Evolutionary conservation across 2,329 filamentous ascomycete species (phyloP), one percentile per base, ranked within the genome.

Genomic region (Massarina eburnea): DNA sequence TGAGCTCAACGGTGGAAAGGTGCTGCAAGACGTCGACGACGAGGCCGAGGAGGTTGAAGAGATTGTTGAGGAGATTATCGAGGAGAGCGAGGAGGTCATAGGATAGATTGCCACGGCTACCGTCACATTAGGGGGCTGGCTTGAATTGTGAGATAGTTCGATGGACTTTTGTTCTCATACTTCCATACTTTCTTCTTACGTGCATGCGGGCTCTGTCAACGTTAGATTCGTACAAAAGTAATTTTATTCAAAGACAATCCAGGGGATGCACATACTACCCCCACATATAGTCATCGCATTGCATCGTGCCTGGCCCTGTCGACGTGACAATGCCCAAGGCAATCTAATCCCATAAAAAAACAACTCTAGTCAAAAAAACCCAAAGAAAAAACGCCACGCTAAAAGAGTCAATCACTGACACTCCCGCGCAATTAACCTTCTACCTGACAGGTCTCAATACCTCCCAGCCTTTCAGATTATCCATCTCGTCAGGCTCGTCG

Each of bases 41-140:
- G 68, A 71, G 39, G 66, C 64, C 33, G 82, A 83, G 57, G 84
- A 82, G 49, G 73, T 77, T 40, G 82, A 88, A 72, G 88, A 84
- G 62, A 84, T 95, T 52, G 91, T 96, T 53, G 94, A 97, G 74
- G 91, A 96, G 76, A 92, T 87, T 59, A 73, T 89, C 52, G 85
- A 91, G 74, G 88, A 96, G 81, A 86, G 79, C 47, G 94, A 97
- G 79, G 94, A 97, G 75, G 78, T 89, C 57, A 72, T 70, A 20
- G 20, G 27, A 8, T 41, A 41, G 39, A 22, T 22, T 9, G 15
- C 8, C 26, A 8, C 8, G 14, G 26, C 8, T 29, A 29, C 14
- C 26, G 26, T 29, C 19, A 20, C n/a, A 14, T 12, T 5, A 14
- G 27, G 7, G n/a, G 12, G 27, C 4, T 6, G 27, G 27, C n/a